These are phyloP conservation scores for Fagus sylvatica DNA, from an alignment of 306 rosid species.

Conservation along the genomic window DNA sequence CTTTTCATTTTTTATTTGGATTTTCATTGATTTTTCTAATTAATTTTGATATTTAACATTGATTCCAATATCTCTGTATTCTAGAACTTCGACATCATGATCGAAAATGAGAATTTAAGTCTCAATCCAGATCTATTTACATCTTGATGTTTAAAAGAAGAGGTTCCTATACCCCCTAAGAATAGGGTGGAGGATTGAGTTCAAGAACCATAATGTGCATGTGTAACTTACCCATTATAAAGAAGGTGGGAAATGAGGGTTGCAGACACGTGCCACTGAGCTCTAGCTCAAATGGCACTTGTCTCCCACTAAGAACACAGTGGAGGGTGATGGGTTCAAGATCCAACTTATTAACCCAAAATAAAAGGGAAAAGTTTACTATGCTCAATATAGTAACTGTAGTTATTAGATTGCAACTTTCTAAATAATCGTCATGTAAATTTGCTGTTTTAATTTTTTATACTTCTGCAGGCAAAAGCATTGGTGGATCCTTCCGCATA, in stretches of 20 bases:
- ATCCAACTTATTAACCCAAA: not conserved
- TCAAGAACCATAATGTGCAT: too few relatives aligned
- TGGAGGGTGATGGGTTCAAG: not conserved
- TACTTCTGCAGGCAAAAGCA: slow-evolving; percentile 72
- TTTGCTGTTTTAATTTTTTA: slow-evolving; percentile 18
- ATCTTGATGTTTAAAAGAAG: not conserved
- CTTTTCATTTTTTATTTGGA: not conserved
- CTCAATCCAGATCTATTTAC: not conserved
- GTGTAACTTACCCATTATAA: too few relatives aligned
- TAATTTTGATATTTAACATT: not conserved
- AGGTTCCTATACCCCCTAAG: too few relatives aligned
- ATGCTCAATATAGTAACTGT: slow-evolving; percentile 3
- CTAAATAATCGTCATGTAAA: not conserved
- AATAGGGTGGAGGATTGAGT: too few relatives aligned
- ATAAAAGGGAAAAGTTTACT: not conserved
- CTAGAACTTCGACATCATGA: not conserved
- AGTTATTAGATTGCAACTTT: slow-evolving; percentile 19
- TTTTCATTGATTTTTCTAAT: not conserved
- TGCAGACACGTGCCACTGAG: not conserved
- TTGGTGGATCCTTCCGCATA: slow-evolving; percentile 64
- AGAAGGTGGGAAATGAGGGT: too few relatives aligned
- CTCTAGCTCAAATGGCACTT: not conserved
- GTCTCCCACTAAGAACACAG: not conserved
- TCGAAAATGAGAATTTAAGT: not conserved
- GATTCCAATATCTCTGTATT: not conserved